Percentiles rank a stretch among this genome's conserved stretches.
These are phyloP conservation scores for Lachancea fermentati DNA, from an alignment of 805 yeast genomes.

Conservation along the genomic window DNA sequence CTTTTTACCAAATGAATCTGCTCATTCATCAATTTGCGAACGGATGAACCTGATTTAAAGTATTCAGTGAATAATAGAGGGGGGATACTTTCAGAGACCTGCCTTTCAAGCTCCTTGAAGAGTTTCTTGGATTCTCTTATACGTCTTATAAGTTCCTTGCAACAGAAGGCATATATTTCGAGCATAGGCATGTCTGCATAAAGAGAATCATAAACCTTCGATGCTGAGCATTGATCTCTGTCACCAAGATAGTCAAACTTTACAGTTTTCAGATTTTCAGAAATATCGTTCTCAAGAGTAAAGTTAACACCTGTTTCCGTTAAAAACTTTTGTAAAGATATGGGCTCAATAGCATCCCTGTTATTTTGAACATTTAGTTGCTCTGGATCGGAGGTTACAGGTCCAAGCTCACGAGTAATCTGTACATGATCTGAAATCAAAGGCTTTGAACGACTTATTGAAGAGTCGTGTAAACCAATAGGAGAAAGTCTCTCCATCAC, in stretches of 20 bases:
- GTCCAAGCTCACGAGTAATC: background rate
- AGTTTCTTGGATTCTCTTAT: constrained; percentile 44
- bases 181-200: constrained; percentile 27
- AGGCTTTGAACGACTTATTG: background rate
- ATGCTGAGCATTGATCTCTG: constrained; percentile 1
- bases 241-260: constrained; percentile 1
- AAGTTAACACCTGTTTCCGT: constrained; percentile 19
- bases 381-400: background rate
- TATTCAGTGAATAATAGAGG: constrained; percentile 48
- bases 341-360: background rate
- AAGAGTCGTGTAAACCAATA: background rate
- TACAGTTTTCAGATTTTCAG: constrained; percentile 6
- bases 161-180: constrained; percentile 48
- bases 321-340: constrained; percentile 16
- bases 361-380: background rate
- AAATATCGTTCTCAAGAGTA: constrained; percentile 13
- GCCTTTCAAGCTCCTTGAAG: constrained; percentile 44
- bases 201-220: constrained; percentile 15
- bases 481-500: constrained; percentile 29
- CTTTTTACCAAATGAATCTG: constrained; percentile 47
- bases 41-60: constrained; percentile 36
- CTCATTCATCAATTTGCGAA: constrained; percentile 39
- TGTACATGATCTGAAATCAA: background rate
- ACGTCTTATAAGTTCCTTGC: constrained; percentile 47
- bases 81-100: constrained; percentile 38